phyloP scores from a whole-genome alignment of 441 rosid species.

The Populus tomentosa region DNA sequence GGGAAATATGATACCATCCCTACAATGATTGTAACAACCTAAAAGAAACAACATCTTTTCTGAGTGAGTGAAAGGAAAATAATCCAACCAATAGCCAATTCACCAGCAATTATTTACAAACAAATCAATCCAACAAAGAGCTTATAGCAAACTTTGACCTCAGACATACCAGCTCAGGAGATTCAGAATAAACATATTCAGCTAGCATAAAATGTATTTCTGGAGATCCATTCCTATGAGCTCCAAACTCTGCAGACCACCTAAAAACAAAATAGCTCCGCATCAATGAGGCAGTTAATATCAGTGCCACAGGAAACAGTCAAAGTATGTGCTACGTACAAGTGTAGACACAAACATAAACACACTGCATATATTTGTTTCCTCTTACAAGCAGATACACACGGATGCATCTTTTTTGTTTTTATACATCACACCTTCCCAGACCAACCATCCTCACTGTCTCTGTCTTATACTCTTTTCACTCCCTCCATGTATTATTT shows the following conservation, averaged over 20 bases:
- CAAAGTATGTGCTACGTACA: no score
- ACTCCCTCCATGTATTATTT: background rate
- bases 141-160: background rate
- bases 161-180: slow-evolving; percentile 79
- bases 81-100: background rate
- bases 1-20: no score
- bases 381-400: background rate
- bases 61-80: background rate
- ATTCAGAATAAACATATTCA: slow-evolving; percentile 83
- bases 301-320: no score
- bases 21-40: background rate
- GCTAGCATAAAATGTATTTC: slow-evolving; percentile 80
- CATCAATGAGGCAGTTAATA: background rate
- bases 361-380: no score
- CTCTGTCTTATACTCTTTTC: background rate
- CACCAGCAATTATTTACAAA: background rate
- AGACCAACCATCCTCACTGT: background rate
- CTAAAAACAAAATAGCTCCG: slow-evolving; percentile 32
- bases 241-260: slow-evolving; percentile 91
- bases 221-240: slow-evolving; percentile 62
- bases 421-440: slow-evolving; percentile 1
- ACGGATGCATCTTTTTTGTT: background rate
- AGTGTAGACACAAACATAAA: no score
- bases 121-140: background rate
- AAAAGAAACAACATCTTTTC: background rate